phyloP scores from a whole-genome alignment of 192 early-diverging fungal genomes.

The Rhizophagus prolifer region DNA sequence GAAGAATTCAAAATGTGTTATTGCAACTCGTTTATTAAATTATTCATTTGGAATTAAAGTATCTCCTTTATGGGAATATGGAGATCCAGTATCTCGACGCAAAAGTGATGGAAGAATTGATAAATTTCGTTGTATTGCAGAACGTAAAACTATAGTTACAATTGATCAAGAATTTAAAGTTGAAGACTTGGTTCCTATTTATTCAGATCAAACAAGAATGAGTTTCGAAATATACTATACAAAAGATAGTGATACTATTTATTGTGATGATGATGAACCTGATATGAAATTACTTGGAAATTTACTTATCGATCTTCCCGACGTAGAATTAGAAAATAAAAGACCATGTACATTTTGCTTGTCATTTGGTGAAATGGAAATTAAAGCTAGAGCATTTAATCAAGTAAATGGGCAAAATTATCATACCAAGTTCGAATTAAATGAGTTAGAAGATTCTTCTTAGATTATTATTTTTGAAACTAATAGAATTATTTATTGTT shows the following conservation, averaged over 20 bases:
- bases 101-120: neutral
- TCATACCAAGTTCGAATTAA: neutral
- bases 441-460: too few species aligned
- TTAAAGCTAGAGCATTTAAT: neutral
- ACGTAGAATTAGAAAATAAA: neutral
- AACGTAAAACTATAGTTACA: neutral
- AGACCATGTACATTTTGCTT: neutral
- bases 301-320: neutral
- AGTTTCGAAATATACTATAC: neutral
- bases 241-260: neutral
- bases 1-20: neutral
- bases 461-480: too few species aligned
- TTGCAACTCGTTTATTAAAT: neutral
- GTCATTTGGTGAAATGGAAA: neutral
- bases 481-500: too few species aligned
- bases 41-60: neutral
- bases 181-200: neutral
- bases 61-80: neutral
- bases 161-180: neutral
- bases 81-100: neutral
- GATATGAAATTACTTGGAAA: neutral
- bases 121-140: neutral
- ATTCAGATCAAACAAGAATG: neutral
- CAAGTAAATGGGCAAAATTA: neutral
- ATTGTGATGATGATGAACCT: conserved; percentile 11